These are phyloP conservation scores for Physcomitrium patens DNA, from an alignment of 225 moss, liverwort and hornwort species.

Conservation along the genomic window DNA sequence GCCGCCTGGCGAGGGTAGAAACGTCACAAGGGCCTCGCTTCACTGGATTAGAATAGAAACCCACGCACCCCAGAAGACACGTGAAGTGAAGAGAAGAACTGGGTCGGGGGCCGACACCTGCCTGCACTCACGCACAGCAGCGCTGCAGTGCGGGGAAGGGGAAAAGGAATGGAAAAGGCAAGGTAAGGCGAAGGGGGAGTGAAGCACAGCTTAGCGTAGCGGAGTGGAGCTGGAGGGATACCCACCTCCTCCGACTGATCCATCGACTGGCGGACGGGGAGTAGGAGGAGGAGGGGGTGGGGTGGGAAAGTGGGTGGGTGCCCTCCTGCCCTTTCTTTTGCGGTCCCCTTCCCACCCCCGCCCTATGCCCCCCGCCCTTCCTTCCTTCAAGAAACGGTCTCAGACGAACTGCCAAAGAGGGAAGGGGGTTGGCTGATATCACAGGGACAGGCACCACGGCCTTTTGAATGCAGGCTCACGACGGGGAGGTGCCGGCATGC, in stretches of 20 bases:
- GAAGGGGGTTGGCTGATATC: conserved; percentile 38
- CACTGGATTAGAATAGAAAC: too few species aligned
- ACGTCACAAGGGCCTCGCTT: conserved; percentile 1
- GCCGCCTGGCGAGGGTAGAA: conserved; percentile 17
- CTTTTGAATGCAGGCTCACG: conserved; percentile 59
- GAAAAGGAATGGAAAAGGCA: too few species aligned
- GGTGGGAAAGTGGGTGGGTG: not conserved
- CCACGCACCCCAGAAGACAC: not conserved
- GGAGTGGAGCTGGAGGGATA: too few species aligned
- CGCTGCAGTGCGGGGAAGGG: too few species aligned
- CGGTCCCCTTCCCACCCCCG: conserved; percentile 2
- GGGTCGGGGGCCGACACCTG: too few species aligned
- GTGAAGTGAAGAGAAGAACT: conserved; percentile 24
- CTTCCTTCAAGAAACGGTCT: conserved; percentile 44
- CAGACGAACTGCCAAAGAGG: conserved; percentile 31
- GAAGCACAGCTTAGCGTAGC: too few species aligned
- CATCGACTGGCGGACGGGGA: conserved; percentile 3
- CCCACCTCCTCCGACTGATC: not conserved
- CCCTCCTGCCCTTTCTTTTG: conserved; percentile 23
- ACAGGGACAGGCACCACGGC: conserved; percentile 49
- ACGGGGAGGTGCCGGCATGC: conserved; percentile 62
- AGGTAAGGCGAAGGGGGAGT: too few species aligned
- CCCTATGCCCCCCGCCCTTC: not conserved
- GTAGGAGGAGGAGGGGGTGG: conserved; percentile 1
- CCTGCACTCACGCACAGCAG: too few species aligned